These are phyloP conservation scores for Schizophyllum amplum DNA, from an alignment of 1,284 basidiomycete genomes.

Conservation along the genomic window DNA sequence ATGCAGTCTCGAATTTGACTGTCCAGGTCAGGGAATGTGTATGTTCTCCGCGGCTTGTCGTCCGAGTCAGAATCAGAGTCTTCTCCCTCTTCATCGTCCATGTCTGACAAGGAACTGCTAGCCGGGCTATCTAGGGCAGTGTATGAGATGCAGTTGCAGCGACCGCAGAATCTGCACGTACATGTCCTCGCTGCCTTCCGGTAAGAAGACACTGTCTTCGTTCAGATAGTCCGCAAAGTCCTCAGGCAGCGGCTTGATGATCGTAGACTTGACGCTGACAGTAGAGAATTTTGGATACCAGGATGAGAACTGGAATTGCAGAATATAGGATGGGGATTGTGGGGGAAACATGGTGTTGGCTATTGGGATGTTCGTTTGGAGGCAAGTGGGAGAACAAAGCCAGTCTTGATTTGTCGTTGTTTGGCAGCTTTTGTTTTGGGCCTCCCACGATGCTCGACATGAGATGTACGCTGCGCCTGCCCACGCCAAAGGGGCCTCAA, in stretches of 20 bases:
- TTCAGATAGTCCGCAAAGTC: slow-evolving; percentile 72
- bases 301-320: slow-evolving; percentile 77
- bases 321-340: slow-evolving; percentile 24
- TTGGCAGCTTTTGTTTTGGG: too few species aligned
- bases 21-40: slow-evolving; percentile 76
- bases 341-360: background rate
- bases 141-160: slow-evolving; percentile 15
- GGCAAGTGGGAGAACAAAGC: too few species aligned
- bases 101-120: slow-evolving; percentile 52
- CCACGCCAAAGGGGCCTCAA: too few species aligned
- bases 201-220: slow-evolving; percentile 74
- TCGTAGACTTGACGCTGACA: slow-evolving; percentile 68
- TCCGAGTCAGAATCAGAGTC: slow-evolving; percentile 33
- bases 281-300: slow-evolving; percentile 80
- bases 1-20: slow-evolving; percentile 64
- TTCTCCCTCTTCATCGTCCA: slow-evolving; percentile 34
- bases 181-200: slow-evolving; percentile 73
- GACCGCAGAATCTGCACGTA: slow-evolving; percentile 27
- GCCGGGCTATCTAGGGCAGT: slow-evolving; percentile 32
- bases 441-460: too few species aligned
- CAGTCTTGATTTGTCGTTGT: too few species aligned
- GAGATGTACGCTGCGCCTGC: too few species aligned
- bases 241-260: slow-evolving; percentile 63
- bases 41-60: slow-evolving; percentile 26
- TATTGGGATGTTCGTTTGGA: too few species aligned